A percentile compares a stretch with the other conserved stretches of the same genome.
These are phyloP conservation scores for Durusdinium trenchii DNA, from an alignment of 73 alveolate genomes.

Conservation along the genomic window DNA sequence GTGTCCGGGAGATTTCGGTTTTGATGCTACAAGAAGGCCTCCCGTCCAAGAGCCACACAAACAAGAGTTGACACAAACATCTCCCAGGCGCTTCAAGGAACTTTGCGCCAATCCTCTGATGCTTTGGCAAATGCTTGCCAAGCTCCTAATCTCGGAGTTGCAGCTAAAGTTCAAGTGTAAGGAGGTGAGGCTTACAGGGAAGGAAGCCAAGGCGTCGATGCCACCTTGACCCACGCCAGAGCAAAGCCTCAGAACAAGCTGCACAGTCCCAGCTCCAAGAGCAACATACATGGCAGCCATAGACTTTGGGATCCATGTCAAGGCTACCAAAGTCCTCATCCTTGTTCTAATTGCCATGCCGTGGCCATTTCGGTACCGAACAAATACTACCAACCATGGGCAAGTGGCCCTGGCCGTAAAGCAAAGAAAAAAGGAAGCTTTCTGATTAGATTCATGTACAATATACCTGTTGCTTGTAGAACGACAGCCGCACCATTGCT, in stretches of 20 bases:
- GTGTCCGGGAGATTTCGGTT: not conserved
- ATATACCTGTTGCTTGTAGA: too few species aligned
- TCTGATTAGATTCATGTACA: too few species aligned
- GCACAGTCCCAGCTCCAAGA: not conserved
- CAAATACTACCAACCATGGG: too few species aligned
- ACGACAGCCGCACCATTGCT: too few species aligned
- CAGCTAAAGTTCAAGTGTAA: conserved; percentile 51
- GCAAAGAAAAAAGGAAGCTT: too few species aligned
- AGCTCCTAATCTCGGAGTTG: conserved; percentile 78
- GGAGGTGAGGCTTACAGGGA: conserved; percentile 47
- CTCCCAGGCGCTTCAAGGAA: conserved; percentile 46
- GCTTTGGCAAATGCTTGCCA: conserved; percentile 80
- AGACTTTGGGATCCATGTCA: too few species aligned
- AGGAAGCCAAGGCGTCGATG: conserved; percentile 61
- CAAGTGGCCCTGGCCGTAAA: too few species aligned
- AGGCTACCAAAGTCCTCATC: too few species aligned
- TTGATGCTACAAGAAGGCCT: not conserved
- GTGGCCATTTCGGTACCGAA: too few species aligned
- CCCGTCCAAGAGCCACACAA: not conserved
- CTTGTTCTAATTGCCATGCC: too few species aligned
- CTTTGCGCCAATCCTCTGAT: conserved; percentile 33
- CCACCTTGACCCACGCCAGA: conserved; percentile 87
- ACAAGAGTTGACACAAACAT: not conserved
- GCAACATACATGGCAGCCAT: too few species aligned
- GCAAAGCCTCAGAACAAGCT: conserved; percentile 13